Evolutionary conservation across 345 rosid genomes (phyloP).

Genomic region (Hibiscus mutabilis): DNA sequence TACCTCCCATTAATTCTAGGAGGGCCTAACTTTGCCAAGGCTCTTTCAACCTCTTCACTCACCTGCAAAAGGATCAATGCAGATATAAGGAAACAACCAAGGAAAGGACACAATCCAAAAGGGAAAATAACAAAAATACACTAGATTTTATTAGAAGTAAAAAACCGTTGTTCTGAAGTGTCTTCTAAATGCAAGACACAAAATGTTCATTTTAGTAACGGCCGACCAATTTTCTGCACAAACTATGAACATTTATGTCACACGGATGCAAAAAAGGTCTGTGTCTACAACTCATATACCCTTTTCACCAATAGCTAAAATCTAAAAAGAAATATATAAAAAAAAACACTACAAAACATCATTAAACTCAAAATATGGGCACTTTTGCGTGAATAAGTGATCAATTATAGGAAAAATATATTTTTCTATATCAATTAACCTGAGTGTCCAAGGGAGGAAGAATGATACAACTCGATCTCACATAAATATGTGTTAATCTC

Average conservation of each 20-base stretch:
- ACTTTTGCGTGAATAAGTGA: not conserved
- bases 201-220: not conserved
- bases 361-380: not conserved
- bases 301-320: not conserved
- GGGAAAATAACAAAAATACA: not conserved
- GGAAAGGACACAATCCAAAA: not conserved
- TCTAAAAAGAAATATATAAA: not conserved
- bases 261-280: not conserved
- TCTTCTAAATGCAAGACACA: not conserved
- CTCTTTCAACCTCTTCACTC: constrained; percentile 98
- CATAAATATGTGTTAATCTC: not conserved
- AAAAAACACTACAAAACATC: not conserved
- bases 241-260: not conserved
- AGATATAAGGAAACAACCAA: not conserved
- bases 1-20: constrained; percentile 86
- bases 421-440: not conserved
- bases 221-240: not conserved
- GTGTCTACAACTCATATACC: not conserved
- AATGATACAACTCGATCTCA: not conserved
- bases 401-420: not conserved
- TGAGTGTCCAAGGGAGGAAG: not conserved
- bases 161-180: not conserved
- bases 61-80: constrained; percentile 47
- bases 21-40: constrained; percentile 89
- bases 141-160: not conserved